phyloP scores from a whole-genome alignment of 2,329 filamentous ascomycete species.

The Penicillium sp. region DNA sequence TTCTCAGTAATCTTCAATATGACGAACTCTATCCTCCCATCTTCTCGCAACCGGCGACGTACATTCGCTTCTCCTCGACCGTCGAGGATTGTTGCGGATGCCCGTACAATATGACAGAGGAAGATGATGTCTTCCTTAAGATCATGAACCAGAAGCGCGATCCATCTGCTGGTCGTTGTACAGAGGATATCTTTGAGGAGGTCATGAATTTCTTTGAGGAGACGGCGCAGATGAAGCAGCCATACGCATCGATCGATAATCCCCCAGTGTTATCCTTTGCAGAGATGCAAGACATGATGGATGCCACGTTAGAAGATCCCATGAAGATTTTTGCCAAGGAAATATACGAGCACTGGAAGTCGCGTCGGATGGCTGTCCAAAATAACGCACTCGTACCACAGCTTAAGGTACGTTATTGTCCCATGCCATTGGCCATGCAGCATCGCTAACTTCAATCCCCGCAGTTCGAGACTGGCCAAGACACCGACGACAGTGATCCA shows the following conservation, averaged over 20 bases:
- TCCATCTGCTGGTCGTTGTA: slow-evolving; percentile 53
- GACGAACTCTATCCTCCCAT: slow-evolving; percentile 71
- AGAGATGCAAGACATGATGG: slow-evolving; percentile 62
- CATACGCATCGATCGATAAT: slow-evolving; percentile 82
- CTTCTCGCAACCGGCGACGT: slow-evolving; percentile 78
- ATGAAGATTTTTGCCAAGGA: slow-evolving; percentile 59
- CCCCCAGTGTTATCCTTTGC: slow-evolving; percentile 67
- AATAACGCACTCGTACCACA: slow-evolving; percentile 67
- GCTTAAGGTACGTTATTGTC: slow-evolving; percentile 53
- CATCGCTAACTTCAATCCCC: slow-evolving; percentile 12
- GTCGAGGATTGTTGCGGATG: slow-evolving; percentile 89
- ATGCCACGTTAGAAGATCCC: slow-evolving; percentile 48
- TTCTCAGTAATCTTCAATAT: slow-evolving; percentile 64
- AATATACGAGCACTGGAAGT: slow-evolving; percentile 85
- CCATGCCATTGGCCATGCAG: not conserved
- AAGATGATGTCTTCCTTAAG: slow-evolving; percentile 78
- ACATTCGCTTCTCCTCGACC: slow-evolving; percentile 95
- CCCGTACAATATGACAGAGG: slow-evolving; percentile 86
- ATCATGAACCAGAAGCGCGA: slow-evolving; percentile 70
- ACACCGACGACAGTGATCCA: slow-evolving; percentile 89
- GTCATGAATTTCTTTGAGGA: slow-evolving; percentile 94
- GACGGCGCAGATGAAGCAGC: slow-evolving; percentile 70
- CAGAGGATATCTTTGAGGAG: slow-evolving; percentile 84
- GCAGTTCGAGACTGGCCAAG: slow-evolving; percentile 78
- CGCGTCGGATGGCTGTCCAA: slow-evolving; percentile 54